Evolutionary conservation across 2,329 filamentous ascomycete species (phyloP).

Genomic region (Microascus cirrosus): DNA sequence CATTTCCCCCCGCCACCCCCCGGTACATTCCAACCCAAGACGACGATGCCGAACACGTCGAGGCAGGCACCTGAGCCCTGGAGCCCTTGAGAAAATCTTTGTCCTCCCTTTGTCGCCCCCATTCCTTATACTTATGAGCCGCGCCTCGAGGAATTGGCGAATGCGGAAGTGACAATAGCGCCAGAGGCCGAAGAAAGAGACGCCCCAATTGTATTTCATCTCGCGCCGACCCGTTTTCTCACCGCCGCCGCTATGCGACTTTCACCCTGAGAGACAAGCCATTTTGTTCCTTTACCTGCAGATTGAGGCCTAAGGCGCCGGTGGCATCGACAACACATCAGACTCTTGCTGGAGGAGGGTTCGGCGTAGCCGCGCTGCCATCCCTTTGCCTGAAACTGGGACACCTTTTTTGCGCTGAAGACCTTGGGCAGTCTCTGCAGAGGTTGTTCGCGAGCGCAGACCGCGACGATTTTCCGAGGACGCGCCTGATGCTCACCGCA

Average conservation of each 20-base stretch:
- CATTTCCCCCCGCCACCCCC: too few species aligned
- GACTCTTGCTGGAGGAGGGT: background rate
- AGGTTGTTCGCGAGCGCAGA: background rate
- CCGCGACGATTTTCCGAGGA: background rate
- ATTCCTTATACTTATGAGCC: background rate
- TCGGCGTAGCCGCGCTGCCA: background rate
- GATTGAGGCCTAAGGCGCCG: background rate
- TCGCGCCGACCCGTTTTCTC: background rate
- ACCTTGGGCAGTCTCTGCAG: background rate
- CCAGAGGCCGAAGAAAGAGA: background rate
- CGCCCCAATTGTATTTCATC: background rate
- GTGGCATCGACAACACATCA: background rate
- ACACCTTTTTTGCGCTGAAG: background rate
- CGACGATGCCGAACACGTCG: background rate
- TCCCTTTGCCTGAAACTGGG: background rate
- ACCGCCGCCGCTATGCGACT: conserved; percentile 1
- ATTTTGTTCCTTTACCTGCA: background rate
- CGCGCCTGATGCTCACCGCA: background rate
- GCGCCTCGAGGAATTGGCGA: background rate
- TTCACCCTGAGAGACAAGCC: background rate
- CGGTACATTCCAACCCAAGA: too few species aligned
- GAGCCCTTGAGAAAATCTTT: background rate
- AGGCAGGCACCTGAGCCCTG: background rate
- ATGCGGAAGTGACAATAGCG: background rate
- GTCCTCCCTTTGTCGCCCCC: background rate